These are phyloP conservation scores for Hansenula sp. DNA, from an alignment of 1,139 yeast genomes.

Conservation along the genomic window DNA sequence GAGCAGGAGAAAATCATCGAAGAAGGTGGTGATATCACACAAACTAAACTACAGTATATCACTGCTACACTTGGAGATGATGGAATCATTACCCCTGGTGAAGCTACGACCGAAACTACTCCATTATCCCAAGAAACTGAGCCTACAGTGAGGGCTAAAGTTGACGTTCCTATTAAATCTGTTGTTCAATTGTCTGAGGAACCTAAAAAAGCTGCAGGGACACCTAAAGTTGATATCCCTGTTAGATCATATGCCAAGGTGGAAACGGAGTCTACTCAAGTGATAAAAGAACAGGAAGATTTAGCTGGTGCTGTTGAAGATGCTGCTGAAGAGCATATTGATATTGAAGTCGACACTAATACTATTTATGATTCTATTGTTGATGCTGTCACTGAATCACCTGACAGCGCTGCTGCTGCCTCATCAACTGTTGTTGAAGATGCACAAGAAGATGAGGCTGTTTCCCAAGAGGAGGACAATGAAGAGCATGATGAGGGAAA, in stretches of 20 bases:
- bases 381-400: background rate
- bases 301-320: background rate
- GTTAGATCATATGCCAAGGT: background rate
- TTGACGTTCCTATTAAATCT: background rate
- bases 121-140: background rate
- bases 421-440: background rate
- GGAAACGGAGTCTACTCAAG: background rate
- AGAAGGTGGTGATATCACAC: background rate
- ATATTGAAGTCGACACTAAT: background rate
- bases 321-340: background rate
- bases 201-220: background rate
- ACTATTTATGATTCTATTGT: background rate
- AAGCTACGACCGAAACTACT: background rate
- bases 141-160: background rate
- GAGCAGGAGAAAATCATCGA: background rate
- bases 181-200: background rate
- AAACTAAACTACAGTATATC: background rate
- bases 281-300: background rate
- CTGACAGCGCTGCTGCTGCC: background rate
- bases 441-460: conserved; percentile 2
- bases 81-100: background rate
- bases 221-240: background rate
- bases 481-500: conserved; percentile 1
- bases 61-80: conserved; percentile 1
- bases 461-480: conserved; percentile 5